A percentile compares a stretch with the other conserved stretches of the same genome.
These are phyloP conservation scores for Nicotiana paniculata DNA, from an alignment of 257 asterid genomes.

Conservation along the genomic window DNA sequence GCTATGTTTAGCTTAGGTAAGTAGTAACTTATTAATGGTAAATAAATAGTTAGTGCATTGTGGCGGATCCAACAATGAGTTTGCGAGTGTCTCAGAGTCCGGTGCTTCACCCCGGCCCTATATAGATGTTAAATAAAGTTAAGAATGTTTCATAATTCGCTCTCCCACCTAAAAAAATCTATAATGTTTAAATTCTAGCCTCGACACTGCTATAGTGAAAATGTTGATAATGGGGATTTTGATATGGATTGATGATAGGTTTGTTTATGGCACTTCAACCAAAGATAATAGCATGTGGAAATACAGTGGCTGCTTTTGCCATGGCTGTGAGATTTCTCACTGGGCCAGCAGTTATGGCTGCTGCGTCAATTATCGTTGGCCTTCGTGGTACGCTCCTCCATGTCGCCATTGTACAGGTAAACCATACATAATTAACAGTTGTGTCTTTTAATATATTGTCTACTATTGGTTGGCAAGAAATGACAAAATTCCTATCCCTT, in stretches of 20 bases:
- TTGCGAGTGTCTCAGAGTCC: no score
- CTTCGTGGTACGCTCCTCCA: constrained; percentile 24
- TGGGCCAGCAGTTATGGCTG: constrained; percentile 26
- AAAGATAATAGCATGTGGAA: constrained; percentile 22
- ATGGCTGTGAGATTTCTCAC: constrained; percentile 24
- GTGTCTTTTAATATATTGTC: neutral
- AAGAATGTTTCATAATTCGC: no score
- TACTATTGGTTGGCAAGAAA: neutral
- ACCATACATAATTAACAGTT: neutral
- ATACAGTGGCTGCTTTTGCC: constrained; percentile 19
- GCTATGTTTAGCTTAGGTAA: constrained; percentile 29
- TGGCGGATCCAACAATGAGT: no score
- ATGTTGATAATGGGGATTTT: neutral
- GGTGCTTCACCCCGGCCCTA: no score
- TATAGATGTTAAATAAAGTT: no score
- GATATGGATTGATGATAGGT: neutral
- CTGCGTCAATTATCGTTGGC: constrained; percentile 17
- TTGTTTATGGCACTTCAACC: constrained; percentile 25
- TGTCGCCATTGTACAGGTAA: constrained; percentile 23
- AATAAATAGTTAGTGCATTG: no score
- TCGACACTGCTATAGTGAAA: no score
- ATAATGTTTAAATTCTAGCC: no score
- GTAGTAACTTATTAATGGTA: neutral
- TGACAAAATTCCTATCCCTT: neutral
- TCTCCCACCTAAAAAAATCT: no score